Evolutionary conservation across 257 asterid species (phyloP).

Genomic region (Verbena officinalis): DNA sequence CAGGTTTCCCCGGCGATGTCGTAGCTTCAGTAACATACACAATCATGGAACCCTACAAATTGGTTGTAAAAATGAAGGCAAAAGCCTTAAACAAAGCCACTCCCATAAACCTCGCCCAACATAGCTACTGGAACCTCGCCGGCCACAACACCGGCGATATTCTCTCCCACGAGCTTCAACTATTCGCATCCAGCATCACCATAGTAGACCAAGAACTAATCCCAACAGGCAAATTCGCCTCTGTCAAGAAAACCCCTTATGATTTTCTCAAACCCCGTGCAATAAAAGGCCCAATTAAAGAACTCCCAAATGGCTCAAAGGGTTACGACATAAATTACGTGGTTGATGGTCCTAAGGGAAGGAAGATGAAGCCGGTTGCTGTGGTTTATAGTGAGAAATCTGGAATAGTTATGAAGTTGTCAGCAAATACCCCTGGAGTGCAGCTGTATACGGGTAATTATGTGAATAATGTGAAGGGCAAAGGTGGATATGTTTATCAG

Average conservation of each 20-base stretch:
- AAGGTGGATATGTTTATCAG: conserved; percentile 57
- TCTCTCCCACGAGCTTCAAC: conserved; percentile 60
- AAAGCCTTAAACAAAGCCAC: conserved; percentile 69
- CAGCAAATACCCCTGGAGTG: conserved; percentile 60
- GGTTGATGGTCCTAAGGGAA: conserved; percentile 40
- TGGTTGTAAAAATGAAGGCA: conserved; percentile 62
- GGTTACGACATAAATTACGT: conserved; percentile 80
- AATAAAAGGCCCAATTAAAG: conserved; percentile 50
- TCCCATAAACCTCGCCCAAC: conserved; percentile 82
- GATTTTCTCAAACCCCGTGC: conserved; percentile 52
- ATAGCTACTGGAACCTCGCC: conserved; percentile 81
- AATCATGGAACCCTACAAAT: conserved; percentile 42
- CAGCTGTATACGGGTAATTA: conserved; percentile 68
- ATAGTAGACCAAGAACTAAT: conserved; percentile 53
- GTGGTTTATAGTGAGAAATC: conserved; percentile 47
- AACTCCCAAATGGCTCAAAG: conserved; percentile 47
- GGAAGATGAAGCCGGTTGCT: conserved; percentile 50
- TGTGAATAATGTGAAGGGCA: conserved; percentile 48
- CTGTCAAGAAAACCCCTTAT: conserved; percentile 63
- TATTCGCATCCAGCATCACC: conserved; percentile 65
- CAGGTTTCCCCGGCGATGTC: conserved; percentile 85
- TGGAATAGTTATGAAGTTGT: conserved; percentile 66
- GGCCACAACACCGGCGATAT: conserved; percentile 71
- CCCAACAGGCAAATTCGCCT: conserved; percentile 57
- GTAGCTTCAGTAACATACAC: conserved; percentile 51